Conservation (phyloP, 2,329 filamentous ascomycete genomes). For the Cryphonectria carpinicola region DNA sequence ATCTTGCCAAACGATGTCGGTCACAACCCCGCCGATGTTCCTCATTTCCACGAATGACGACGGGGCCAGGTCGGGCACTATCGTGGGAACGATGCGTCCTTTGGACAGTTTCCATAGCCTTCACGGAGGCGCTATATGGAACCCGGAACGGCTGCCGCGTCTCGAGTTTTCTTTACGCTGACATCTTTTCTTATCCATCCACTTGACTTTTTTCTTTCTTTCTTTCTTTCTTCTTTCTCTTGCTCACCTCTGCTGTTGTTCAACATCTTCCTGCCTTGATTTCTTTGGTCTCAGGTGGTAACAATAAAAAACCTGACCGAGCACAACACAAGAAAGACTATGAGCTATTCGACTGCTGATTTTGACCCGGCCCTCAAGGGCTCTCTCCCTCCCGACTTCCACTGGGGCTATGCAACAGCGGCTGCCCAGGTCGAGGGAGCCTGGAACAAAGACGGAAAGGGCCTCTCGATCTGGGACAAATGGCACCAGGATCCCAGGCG, state of each 20-base stretch:
- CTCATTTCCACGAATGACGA: conserved; percentile 26
- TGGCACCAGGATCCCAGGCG: conserved; percentile 43
- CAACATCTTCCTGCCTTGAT: background rate
- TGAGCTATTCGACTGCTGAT: conserved; percentile 31
- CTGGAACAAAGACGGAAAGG: conserved; percentile 47
- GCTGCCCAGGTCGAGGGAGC: conserved; percentile 48
- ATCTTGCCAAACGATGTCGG: conserved; percentile 14
- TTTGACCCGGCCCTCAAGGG: conserved; percentile 36
- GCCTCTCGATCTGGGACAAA: conserved; percentile 46
- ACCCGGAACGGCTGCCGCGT: background rate
- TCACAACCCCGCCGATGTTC: conserved; percentile 18
- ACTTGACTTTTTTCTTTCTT: no score
- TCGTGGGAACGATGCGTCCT: background rate
- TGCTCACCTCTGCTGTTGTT: background rate
- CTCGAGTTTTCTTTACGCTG: background rate
- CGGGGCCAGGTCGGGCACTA: no score
- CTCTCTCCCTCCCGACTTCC: conserved; percentile 40
- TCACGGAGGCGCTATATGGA: background rate
- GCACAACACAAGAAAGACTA: background rate
- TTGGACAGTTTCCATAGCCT: no score
- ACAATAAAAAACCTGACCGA: background rate
- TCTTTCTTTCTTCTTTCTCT: no score
- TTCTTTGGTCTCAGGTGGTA: background rate
- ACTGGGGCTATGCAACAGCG: conserved; percentile 47
- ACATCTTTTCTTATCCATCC: background rate